Conservation (phyloP, 805 yeast species). For the Candida succiphila region DNA sequence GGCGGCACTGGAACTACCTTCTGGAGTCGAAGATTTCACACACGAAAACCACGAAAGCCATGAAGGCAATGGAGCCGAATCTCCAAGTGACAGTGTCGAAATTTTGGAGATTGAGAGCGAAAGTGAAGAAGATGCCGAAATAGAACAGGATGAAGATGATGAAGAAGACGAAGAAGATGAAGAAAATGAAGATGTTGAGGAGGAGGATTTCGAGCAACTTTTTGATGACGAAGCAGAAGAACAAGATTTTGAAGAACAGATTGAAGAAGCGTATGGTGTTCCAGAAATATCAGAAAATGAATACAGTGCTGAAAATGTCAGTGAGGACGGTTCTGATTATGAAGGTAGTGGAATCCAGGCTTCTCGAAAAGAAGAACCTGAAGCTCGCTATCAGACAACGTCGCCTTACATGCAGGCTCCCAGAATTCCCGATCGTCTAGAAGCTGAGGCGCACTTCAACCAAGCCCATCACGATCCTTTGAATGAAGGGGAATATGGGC, state of each 20-base stretch:
- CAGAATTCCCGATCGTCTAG: not conserved
- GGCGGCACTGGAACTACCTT: no score
- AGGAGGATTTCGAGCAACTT: slow-evolving; percentile 1
- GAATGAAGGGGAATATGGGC: no score
- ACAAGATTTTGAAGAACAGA: slow-evolving; percentile 4
- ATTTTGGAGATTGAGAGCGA: no score
- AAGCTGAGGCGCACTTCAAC: no score
- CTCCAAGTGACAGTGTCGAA: no score
- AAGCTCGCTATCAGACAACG: not conserved
- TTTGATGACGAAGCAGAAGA: slow-evolving; percentile 4
- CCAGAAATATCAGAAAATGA: slow-evolving; percentile 8
- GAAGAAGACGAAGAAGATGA: not conserved
- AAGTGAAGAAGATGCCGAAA: slow-evolving; percentile 1
- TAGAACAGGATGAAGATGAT: slow-evolving; percentile 1
- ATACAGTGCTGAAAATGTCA: slow-evolving; percentile 3
- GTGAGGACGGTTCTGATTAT: not conserved
- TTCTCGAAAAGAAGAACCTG: not conserved
- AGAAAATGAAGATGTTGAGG: not conserved
- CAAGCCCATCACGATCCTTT: no score
- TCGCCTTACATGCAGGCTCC: not conserved
- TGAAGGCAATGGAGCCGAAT: no score
- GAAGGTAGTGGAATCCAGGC: not conserved
- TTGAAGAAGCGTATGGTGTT: slow-evolving; percentile 1
- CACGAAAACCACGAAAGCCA: no score
- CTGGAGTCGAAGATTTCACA: no score